Evolutionary conservation across 495 filamentous ascomycete species (phyloP), one percentile per base, ranked within the genome.

Genomic region (Cercophora newfieldiana): DNA sequence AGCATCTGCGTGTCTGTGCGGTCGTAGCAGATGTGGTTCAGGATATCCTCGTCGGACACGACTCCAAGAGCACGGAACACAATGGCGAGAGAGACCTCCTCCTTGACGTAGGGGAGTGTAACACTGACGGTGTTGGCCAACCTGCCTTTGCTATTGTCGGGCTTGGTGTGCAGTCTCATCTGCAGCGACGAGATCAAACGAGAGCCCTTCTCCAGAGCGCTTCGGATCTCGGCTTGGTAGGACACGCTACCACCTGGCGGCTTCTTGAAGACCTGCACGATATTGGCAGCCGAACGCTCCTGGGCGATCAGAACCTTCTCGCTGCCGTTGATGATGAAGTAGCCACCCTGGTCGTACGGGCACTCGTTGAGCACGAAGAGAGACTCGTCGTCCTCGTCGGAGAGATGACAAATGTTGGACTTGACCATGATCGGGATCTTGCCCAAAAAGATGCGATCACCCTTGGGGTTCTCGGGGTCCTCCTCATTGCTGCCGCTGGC

Each of bases 291-390:
- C 69, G 92, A 96, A 26, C 95, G 89, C 77, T 99, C 95, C 76
- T 99, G 95, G 1, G 96, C 96, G 66, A 99, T 98, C 66, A 99
- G 77, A 22, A 99, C 95, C 84, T 99, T 99, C 76, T 99, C 95
- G 75, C 91, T 95, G n/a, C 95, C 95, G 79, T 98, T 99, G 80
- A 99, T 98, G 66, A 99, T 90, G 76, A 99, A 99, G 70, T 99
- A 99, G 63, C 95, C 95, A 56, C 95, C 95, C 68, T 95, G 94
- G 72, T 99, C 95, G 76, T 96, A 98, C 0, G 96, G 95, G 63
- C 95, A 99, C 78, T 99, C 95, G 72, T 94, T 94, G 77, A 91
- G 88, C 12, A 88, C 81, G 72, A 94, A 97, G 1, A 98, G 83
- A 19, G 89, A 87, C 59, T 91, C 86, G 65, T 97, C 94, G 58